These are phyloP conservation scores for Teratosphaeriaceae sp. DNA, from an alignment of 2,329 filamentous ascomycete species.

Conservation along the genomic window DNA sequence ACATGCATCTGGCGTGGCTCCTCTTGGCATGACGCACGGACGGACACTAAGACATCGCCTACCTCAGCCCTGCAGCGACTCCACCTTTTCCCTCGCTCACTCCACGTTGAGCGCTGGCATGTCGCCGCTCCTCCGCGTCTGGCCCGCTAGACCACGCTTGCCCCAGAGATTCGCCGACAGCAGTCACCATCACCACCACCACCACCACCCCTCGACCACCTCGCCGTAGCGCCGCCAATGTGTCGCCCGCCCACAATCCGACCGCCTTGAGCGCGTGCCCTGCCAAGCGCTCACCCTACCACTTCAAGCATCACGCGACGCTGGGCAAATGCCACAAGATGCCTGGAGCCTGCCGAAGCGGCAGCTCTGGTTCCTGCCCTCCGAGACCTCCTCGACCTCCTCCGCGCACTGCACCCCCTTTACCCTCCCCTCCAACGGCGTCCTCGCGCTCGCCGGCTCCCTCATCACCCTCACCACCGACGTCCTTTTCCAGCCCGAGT, in stretches of 20 bases:
- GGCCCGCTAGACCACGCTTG: too few relatives aligned
- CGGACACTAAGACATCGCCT: too few relatives aligned
- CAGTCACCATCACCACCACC: too few relatives aligned
- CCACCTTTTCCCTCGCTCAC: too few relatives aligned
- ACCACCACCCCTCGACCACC: too few relatives aligned
- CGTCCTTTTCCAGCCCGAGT: slow-evolving; percentile 55
- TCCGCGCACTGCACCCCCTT: slow-evolving; percentile 53
- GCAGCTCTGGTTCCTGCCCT: slow-evolving; percentile 28
- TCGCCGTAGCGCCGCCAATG: too few relatives aligned
- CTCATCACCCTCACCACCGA: slow-evolving; percentile 54
- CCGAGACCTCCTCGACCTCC: slow-evolving; percentile 11
- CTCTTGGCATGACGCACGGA: too few relatives aligned
- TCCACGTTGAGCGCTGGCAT: too few relatives aligned
- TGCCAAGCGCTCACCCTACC: neutral
- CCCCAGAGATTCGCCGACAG: too few relatives aligned
- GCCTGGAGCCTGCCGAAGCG: slow-evolving; percentile 13
- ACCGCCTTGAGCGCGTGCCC: neutral
- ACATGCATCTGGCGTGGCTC: too few relatives aligned
- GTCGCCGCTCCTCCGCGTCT: too few relatives aligned
- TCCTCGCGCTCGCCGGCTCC: slow-evolving; percentile 46
- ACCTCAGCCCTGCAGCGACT: too few relatives aligned
- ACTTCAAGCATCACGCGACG: neutral
- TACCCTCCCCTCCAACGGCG: slow-evolving; percentile 53
- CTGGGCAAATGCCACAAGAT: slow-evolving; percentile 4
- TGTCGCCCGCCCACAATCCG: neutral